Base-by-base conservation (phyloP, 768 basidiomycete genomes). In the Fomitopsis pulvina region DNA sequence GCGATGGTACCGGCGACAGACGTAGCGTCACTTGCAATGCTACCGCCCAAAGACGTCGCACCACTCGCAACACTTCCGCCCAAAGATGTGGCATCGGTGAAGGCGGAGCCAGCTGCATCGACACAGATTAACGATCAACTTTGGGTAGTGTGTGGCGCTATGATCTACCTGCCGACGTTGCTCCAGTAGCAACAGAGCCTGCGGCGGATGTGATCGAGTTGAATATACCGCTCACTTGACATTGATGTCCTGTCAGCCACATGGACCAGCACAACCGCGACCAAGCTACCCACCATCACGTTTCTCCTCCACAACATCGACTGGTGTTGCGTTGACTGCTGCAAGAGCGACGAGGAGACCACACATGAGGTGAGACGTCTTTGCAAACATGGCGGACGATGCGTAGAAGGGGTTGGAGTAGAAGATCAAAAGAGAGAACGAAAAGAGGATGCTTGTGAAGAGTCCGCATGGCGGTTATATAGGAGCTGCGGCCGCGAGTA, bases 221-320 rank as follows among this genome's bases (percentile, higher is more conserved):
- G 27, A 80, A 56, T 21, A 69, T 56, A 54, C 67, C 70, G 43
- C 53, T 67, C 51, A 78, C 69, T 37, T 47, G 25, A 47, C 29
- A 41, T 51, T 38, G 18, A 32, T 47, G 18, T 7, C 27, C n/a
- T 37, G 3, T 16, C 12, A 21, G 28, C 14, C 18, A 48, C 18
- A 6, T 14, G 7, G 3, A 11, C 7, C 22, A 40, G 7, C 3
- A 18, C 38, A 20, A 40, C 7, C 14, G 4, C 7, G 4, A 10
- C 14, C 27, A 21, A 41, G 40, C 20, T 14, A 55, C 71, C 25
- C 60, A 80, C 77, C 51, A 64, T 75, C 74, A 48, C 77, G 73
- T 52, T 68, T 65, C 49, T 75, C 57, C 51, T 48, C n/a, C n/a
- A n/a, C n/a, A n/a, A n/a, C n/a, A n/a, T n/a, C 74, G 41, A 56